phyloP scores from a whole-genome alignment of 2,329 filamentous ascomycete species.

The Alternaria angustiovoidea region DNA sequence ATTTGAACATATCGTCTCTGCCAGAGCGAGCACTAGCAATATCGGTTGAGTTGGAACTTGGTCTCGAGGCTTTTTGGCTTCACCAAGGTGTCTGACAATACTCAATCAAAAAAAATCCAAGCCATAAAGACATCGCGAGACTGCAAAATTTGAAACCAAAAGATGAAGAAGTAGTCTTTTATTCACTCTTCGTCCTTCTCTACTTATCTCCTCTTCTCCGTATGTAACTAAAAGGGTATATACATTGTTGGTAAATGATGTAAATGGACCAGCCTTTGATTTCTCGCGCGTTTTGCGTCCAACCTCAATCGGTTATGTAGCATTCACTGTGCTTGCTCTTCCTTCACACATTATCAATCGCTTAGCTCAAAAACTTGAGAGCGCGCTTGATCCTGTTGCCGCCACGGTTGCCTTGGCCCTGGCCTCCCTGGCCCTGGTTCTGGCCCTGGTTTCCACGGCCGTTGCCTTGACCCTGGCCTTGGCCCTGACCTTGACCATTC shows the following conservation, averaged over 20 bases:
- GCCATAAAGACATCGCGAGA: not conserved
- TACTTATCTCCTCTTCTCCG: not conserved
- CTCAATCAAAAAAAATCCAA: not conserved
- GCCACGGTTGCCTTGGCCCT: conserved; percentile 1
- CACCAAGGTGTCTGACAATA: too few species aligned
- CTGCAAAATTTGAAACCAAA: not conserved
- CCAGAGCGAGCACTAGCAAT: not conserved
- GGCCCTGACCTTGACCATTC: not conserved
- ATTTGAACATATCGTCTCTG: not conserved
- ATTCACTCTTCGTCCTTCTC: conserved; percentile 1
- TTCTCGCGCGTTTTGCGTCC: conserved; percentile 4
- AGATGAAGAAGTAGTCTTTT: not conserved
- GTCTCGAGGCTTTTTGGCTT: not conserved
- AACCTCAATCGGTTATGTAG: conserved; percentile 1
- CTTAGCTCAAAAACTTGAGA: conserved; percentile 13
- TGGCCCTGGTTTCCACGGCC: not conserved
- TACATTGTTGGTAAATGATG: conserved; percentile 10
- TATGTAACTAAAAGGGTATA: conserved; percentile 10
- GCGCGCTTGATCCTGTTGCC: conserved; percentile 7
- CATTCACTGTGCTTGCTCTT: not conserved
- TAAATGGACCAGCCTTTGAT: conserved; percentile 8
- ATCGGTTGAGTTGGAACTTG: not conserved
- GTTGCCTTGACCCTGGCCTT: conserved; percentile 2
- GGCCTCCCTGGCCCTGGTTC: not conserved
- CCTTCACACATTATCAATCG: not conserved